phyloP scores from a whole-genome alignment of 2,329 filamentous ascomycete species.

The Colletotrichum tropicicola region DNA sequence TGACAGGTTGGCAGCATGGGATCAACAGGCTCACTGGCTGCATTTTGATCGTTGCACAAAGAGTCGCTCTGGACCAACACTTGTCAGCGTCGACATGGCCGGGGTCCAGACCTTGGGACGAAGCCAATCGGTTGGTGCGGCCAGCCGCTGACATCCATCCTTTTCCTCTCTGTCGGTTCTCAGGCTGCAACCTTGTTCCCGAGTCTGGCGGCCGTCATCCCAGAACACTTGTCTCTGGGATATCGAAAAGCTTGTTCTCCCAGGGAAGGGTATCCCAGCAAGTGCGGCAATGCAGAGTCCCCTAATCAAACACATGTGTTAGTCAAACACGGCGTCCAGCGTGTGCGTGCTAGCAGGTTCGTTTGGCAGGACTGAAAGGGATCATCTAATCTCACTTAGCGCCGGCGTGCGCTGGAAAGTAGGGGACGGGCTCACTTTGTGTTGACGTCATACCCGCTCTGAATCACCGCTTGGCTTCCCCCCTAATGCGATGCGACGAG shows the following conservation, averaged over 20 bases:
- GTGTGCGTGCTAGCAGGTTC: background rate
- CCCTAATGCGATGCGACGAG: background rate
- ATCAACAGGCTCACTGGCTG: too few species aligned
- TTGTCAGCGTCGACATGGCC: too few species aligned
- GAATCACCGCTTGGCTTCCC: slow-evolving; percentile 1
- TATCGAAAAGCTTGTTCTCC: slow-evolving; percentile 9
- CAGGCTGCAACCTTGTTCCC: slow-evolving; percentile 7
- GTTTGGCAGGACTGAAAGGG: background rate
- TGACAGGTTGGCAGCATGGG: too few species aligned
- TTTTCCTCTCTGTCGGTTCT: background rate
- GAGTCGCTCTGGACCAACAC: too few species aligned
- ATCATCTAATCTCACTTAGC: slow-evolving; percentile 22
- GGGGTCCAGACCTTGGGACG: background rate
- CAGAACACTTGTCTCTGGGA: background rate
- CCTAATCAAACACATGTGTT: background rate
- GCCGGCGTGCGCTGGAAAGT: slow-evolving; percentile 10
- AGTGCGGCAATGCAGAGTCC: background rate
- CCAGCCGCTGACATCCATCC: background rate
- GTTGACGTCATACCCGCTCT: slow-evolving; percentile 19
- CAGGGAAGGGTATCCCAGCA: slow-evolving; percentile 13
- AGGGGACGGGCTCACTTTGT: slow-evolving; percentile 9
- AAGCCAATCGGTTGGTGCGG: background rate
- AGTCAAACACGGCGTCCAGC: background rate
- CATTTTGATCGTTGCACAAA: too few species aligned
- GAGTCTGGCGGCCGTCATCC: slow-evolving; percentile 6